Evolutionary conservation across 305 asterid genomes (phyloP), one percentile per base, ranked within the genome.

Genomic region (Rubia occidens): DNA sequence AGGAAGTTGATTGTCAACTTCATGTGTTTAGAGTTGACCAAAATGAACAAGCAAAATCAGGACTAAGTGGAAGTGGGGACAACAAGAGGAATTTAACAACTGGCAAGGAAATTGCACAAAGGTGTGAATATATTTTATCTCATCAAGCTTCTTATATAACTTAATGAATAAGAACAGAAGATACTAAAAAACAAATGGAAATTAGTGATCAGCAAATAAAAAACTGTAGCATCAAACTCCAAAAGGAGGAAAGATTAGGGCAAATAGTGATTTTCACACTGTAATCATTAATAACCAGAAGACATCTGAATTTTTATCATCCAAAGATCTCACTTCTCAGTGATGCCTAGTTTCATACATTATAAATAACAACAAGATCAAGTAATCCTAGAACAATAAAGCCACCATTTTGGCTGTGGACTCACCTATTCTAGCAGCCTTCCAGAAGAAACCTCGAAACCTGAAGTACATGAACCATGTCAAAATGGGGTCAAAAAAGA

Each of bases 371-470:
- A 59, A 26, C 6, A 20, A 8, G 14, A n/a, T 60, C 65, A 60
- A 29, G n/a, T 60, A 61, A 35, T 13, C 24, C 45, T 14, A 62
- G 67, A 17, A 37, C 47, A 62, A 9, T 45, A 72, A 53, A 47
- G 24, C 66, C 64, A 49, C 10, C 10, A 8, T n/a, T n/a, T 18
- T 74, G 35, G 20, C 14, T 6, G 58, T 69, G 53, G 39, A 62
- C 70, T 78, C 80, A 86, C 86, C 97, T 80, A 88, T 89, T 85
- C 92, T 84, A 70, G 95, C 94, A 77, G 90, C 95, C 83, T 87
- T 88, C 97, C 96, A 89, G 74, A 89, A 92, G 78, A 89, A 86
- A 20, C 95, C 96, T 64, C 90, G 95, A 75, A 90, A 90, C 85
- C 98, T 93, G 96, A 69, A 77, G 81, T 59, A 61, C 18, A 17